phyloP scores from a whole-genome alignment of 2,329 filamentous ascomycete genomes.

The Penicillium rolfsii region DNA sequence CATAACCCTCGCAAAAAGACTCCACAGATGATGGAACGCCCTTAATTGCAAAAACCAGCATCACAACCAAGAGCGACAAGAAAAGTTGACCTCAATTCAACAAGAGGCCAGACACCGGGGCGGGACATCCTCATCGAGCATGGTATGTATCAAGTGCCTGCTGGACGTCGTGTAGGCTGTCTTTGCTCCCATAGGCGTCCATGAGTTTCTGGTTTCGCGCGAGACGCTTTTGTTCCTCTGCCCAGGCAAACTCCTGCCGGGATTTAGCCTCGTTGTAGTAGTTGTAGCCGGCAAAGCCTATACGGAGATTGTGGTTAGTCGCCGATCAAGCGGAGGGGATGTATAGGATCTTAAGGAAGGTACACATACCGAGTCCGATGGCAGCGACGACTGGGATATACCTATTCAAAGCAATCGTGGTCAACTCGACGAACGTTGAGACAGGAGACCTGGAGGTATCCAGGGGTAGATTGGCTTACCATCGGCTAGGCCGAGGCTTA shows the following conservation, averaged over 20 bases:
- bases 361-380: conserved; percentile 25
- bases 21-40: not conserved
- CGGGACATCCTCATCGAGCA: conserved; percentile 34
- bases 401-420: conserved; percentile 7
- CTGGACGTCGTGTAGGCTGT: conserved; percentile 49
- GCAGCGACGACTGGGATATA: conserved; percentile 27
- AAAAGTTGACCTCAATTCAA: not conserved
- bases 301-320: conserved; percentile 7
- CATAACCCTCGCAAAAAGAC: not conserved
- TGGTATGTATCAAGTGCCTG: conserved; percentile 51
- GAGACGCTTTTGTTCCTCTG: conserved; percentile 39
- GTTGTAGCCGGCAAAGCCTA: conserved; percentile 34
- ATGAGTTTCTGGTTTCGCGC: conserved; percentile 47
- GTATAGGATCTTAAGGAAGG: not conserved
- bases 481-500: conserved; percentile 23
- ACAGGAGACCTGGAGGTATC: not conserved
- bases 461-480: conserved; percentile 17
- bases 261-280: conserved; percentile 25
- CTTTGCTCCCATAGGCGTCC: conserved; percentile 52
- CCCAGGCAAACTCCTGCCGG: conserved; percentile 14
- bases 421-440: not conserved
- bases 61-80: not conserved
- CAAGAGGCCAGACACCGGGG: not conserved
- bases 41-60: conserved; percentile 10
- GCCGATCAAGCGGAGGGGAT: not conserved